Evolutionary conservation across 805 yeast species (phyloP).

Genomic region (Wickerhamomyces strasburgensis): DNA sequence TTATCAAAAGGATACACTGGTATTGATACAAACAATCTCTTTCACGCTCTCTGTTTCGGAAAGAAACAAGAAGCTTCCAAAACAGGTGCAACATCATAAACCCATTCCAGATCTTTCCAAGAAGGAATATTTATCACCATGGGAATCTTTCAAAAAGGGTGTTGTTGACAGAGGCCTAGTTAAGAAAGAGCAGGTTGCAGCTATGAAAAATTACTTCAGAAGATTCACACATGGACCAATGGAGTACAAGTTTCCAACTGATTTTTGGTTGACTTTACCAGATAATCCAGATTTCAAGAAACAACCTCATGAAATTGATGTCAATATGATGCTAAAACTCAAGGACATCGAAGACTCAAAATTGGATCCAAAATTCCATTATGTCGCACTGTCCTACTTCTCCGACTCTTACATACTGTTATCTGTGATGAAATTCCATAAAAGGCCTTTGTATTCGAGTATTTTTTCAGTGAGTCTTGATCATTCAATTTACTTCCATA

Average conservation of each 20-base stretch:
- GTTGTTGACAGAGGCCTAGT: conserved; percentile 12
- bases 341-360: neutral
- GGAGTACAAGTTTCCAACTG: conserved; percentile 32
- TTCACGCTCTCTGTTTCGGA: conserved; percentile 12
- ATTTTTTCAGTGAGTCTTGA: conserved; percentile 58
- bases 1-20: conserved; percentile 45
- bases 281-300: conserved; percentile 14
- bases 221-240: conserved; percentile 30
- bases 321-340: conserved; percentile 13
- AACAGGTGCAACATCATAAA: conserved; percentile 13
- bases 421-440: conserved; percentile 46
- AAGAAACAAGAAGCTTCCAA: conserved; percentile 4
- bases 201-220: conserved; percentile 21
- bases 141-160: conserved; percentile 11
- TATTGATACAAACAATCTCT: conserved; percentile 46
- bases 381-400: conserved; percentile 53
- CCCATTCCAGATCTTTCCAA: conserved; percentile 15
- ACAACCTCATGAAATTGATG: conserved; percentile 18
- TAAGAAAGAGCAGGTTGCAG: conserved; percentile 3
- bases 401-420: conserved; percentile 54
- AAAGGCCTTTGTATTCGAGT: conserved; percentile 40
- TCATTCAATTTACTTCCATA: conserved; percentile 64
- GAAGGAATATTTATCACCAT: conserved; percentile 12
- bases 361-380: conserved; percentile 34
- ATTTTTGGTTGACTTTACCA: conserved; percentile 25